These are phyloP conservation scores for Collybia nuda DNA, from an alignment of 768 basidiomycete species.

Conservation along the genomic window DNA sequence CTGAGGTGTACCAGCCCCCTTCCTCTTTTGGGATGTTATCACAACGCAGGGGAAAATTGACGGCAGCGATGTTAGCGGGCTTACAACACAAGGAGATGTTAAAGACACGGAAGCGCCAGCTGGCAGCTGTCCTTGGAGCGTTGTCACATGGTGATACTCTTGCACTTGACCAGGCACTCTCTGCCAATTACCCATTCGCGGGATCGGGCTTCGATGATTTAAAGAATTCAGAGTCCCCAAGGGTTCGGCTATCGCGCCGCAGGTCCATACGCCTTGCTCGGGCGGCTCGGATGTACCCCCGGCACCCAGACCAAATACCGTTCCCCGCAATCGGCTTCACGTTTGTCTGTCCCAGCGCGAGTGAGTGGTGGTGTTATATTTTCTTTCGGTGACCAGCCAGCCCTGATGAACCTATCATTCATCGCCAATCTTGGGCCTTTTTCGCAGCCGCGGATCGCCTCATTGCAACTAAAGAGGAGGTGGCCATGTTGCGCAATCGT, in stretches of 20 bases:
- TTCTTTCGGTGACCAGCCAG: slow-evolving; percentile 13
- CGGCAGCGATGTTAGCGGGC: slow-evolving; percentile 63
- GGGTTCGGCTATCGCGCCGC: slow-evolving; percentile 57
- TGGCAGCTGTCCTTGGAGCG: slow-evolving; percentile 68
- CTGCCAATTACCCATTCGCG: slow-evolving; percentile 40
- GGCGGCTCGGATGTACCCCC: slow-evolving; percentile 39
- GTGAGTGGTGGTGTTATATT: slow-evolving; percentile 54
- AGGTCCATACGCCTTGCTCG: slow-evolving; percentile 46
- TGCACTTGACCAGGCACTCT: slow-evolving; percentile 77
- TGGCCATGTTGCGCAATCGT: slow-evolving; percentile 58
- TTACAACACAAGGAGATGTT: slow-evolving; percentile 76
- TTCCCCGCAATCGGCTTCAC: slow-evolving; percentile 57
- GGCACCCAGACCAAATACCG: slow-evolving; percentile 42
- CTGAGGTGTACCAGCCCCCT: slow-evolving; percentile 16
- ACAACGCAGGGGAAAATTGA: slow-evolving; percentile 37
- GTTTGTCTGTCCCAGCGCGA: slow-evolving; percentile 61
- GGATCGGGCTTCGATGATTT: slow-evolving; percentile 18
- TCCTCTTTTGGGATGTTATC: slow-evolving; percentile 4
- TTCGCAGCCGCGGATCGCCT: slow-evolving; percentile 69
- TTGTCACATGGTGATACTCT: slow-evolving; percentile 67
- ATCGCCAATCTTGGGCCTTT: not conserved
- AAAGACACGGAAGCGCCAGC: slow-evolving; percentile 65
- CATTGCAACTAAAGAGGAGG: slow-evolving; percentile 67
- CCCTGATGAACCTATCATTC: slow-evolving; percentile 9
- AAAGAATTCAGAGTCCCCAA: slow-evolving; percentile 20